Base-by-base conservation (phyloP, 176 grass and related monocot species). In the Rhynchospora tenuis region DNA sequence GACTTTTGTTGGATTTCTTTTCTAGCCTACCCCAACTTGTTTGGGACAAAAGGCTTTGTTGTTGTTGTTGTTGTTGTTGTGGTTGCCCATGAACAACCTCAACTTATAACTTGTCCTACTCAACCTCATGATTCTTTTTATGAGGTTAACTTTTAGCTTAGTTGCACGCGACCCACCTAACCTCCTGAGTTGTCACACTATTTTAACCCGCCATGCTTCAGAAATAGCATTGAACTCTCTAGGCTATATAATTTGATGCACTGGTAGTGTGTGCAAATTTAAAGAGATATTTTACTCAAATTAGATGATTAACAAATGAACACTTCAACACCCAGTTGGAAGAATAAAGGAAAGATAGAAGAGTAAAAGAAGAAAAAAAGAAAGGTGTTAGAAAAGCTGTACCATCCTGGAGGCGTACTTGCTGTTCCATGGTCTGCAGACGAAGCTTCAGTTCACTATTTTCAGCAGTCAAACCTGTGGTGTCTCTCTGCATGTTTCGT, bases 391-490 rank as follows among this genome's bases (percentile, higher is more conserved):
- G n/a, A 15, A 45, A 81, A 89, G 46, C 5, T 75, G 82, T 93
- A 99, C 96, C 96, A 85, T 99, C 96, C 44, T 99, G 96, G 47
- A 93, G 87, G 63, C 86, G 89, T 56, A 99, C 91, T 64, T 99
- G 96, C 55, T 95, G 93, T 83, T 99, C 96, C 88, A 95, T 93
- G 82, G 93, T 89, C 70, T 93, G 91, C 64, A 99, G 78, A 50
- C 88, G 91, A 31, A 95, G 42, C 88, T 99, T 99, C 87, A 99
- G 67, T 80, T 99, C 96, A 48, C 89, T 89, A 60, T 99, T 99
- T 90, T 99, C 96, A 83, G 80, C 84, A 74, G 93, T 99, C 73
- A 99, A 87, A 72, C 93, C 96, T 81, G 52, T 83, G 23, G 93
- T 99, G 80, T 99, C 93, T 78, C 89, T 86, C 96, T 99, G 91